Conservation (phyloP, 257 asterid species). For the Nicotiana attenuata region DNA sequence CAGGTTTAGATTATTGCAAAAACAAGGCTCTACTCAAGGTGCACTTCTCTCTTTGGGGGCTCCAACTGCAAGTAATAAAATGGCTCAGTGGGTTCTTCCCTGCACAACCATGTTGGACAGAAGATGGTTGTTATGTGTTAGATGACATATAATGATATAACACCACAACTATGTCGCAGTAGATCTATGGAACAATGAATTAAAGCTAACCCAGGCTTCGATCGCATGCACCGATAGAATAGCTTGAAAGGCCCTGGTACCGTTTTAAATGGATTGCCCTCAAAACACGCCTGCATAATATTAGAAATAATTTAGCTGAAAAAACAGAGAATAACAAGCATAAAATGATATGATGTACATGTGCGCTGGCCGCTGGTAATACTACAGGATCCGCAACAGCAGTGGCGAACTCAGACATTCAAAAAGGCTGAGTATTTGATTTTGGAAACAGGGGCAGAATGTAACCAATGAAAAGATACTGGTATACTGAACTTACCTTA, state of each 20-base stretch:
- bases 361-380: too few species aligned
- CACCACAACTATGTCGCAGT: neutral
- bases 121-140: neutral
- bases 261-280: slow-evolving; percentile 96
- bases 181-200: neutral
- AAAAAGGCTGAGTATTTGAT: neutral
- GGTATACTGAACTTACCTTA: neutral
- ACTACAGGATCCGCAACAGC: neutral
- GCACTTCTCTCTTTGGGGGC: slow-evolving; percentile 69
- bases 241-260: slow-evolving; percentile 96
- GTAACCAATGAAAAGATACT: neutral
- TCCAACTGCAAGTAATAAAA: slow-evolving; percentile 81
- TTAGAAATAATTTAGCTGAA: neutral
- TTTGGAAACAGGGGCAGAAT: neutral
- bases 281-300: slow-evolving; percentile 70
- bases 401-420: neutral
- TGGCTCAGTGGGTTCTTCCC: slow-evolving; percentile 96
- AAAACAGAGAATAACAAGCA: neutral
- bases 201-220: slow-evolving; percentile 78
- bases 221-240: slow-evolving; percentile 87
- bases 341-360: neutral
- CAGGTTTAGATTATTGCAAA: neutral
- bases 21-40: slow-evolving; percentile 32
- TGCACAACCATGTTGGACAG: slow-evolving; percentile 28
- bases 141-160: neutral